phyloP scores from a whole-genome alignment of 495 filamentous ascomycete species.

The Penicillium pulvis region DNA sequence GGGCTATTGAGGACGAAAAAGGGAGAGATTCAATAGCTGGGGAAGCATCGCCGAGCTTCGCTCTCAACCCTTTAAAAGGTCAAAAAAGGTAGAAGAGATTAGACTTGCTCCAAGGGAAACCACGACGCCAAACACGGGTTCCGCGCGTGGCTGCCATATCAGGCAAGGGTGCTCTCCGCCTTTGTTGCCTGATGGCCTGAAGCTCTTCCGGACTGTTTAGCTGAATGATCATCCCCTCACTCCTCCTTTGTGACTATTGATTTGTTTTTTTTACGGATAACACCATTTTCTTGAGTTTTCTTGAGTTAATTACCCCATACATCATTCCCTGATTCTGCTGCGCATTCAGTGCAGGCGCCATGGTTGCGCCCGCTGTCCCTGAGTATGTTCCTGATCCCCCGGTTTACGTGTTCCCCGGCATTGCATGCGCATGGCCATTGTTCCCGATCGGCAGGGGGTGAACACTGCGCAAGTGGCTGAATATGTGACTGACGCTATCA shows the following conservation, averaged over 20 bases:
- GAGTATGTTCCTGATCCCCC: slow-evolving; percentile 62
- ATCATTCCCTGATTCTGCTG: slow-evolving; percentile 9
- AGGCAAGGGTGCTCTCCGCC: slow-evolving; percentile 32
- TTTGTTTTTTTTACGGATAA: slow-evolving; percentile 9
- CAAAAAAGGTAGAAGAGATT: neutral
- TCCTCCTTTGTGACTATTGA: slow-evolving; percentile 8
- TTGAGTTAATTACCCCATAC: slow-evolving; percentile 3
- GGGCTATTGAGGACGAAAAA: slow-evolving; percentile 4
- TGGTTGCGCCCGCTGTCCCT: slow-evolving; percentile 88
- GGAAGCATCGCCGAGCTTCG: slow-evolving; percentile 21
- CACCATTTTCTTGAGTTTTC: neutral
- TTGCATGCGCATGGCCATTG: slow-evolving; percentile 31
- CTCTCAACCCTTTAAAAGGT: neutral
- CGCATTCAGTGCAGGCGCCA: slow-evolving; percentile 49
- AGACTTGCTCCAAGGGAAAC: neutral
- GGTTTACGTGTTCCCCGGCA: slow-evolving; percentile 40
- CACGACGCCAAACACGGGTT: slow-evolving; percentile 21
- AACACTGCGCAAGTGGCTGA: slow-evolving; percentile 11
- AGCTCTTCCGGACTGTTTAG: slow-evolving; percentile 23
- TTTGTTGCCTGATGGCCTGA: slow-evolving; percentile 32
- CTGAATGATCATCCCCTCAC: slow-evolving; percentile 14
- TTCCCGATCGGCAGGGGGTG: slow-evolving; percentile 4
- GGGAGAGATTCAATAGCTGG: neutral
- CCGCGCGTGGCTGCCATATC: slow-evolving; percentile 40
- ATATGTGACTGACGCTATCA: slow-evolving; percentile 23